Base-by-base conservation (phyloP, 1,139 yeast species). In the Lodderomyces jiufengensis region DNA sequence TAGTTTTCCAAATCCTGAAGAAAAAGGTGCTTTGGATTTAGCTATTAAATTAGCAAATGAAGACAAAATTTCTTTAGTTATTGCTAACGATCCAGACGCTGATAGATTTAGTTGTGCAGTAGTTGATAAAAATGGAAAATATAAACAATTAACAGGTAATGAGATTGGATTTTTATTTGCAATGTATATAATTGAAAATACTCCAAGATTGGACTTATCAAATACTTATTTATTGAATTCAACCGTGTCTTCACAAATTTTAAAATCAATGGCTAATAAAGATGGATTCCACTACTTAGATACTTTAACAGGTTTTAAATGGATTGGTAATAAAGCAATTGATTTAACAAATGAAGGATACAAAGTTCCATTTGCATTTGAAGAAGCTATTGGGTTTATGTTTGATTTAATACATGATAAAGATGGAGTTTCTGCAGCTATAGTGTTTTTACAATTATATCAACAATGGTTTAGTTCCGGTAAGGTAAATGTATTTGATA, bases 331-430 rank as follows among this genome's bases (percentile, higher is more conserved):
- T 55, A 75, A 79, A 44, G 95, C 96, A 1, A 77, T 83, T 25
- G 85, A 81, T 18, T 64, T 85, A 39, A 87, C 83, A 45, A 47
- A 55, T 0, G 58, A 74, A 28, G 95, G 95, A 0, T 78, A 55
- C 49, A 48, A 38, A 5, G 95, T 90, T 2, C 95, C 96, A 0
- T 87, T 88, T 65, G 97, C 86, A 0, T 92, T 76, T 54, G 98
- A 92, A 57, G 98, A 92, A 54, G 97, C 97, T 4, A 84, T 92
- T 48, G 98, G 98, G 3, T 92, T 79, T 62, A 87, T 92, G 97
- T 86, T 88, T 50, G 66, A 76, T 18, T 69, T 78, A n/a, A 86
- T 84, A 31, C 87, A 84, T 57, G 98, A 92, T 55, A 92, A 92
- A 59, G 98, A 92, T 54, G 98, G 98, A 1, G 74, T 92, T 18